Evolutionary conservation across 257 asterid species (phyloP), one percentile per base, ranked within the genome.

Genomic region (Echites panduratus): DNA sequence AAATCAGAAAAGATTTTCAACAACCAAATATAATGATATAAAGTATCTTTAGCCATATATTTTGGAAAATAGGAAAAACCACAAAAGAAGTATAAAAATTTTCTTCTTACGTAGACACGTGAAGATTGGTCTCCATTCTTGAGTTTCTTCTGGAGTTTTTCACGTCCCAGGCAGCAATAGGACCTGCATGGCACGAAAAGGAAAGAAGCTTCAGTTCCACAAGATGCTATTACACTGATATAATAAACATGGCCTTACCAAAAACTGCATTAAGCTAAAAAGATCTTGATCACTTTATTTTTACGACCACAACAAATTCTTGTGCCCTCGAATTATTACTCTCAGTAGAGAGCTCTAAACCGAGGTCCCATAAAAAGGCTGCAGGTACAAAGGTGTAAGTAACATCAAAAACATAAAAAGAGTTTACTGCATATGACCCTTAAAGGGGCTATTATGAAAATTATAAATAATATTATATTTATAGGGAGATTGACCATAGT

Each of bases 61-160:
- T 14, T 40, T 11, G 17, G 11, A 10, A 62, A 63, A 40, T 12
- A 43, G 29, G 53, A 41, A 40, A 72, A 74, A 66, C 72, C 48
- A 69, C 58, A 43, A 40, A 56, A 72, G 52, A 41, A 41, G 45
- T 0, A 5, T 32, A 41, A 4, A 41, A 41, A 7, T 4, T 41
- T 68, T 76, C n/a, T 43, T 79, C 88, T 81, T 82, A 85, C 91
- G 5, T 84, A 82, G 72, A 76, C 70, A 70, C 26, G 77, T 61
- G 83, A 74, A 70, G 78, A 75, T 74, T 76, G 89, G 79, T 79
- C 78, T 76, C 77, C 76, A 68, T 68, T 76, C 62, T 66, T 76
- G 75, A 89, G 68, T 69, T 70, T 79, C 35, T 67, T 71, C 68
- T 82, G 87, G 76, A 85, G 72, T 71, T 81, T 85, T 77, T 82